Conservation (phyloP, 495 filamentous ascomycete species). For the Talaromyces stipitatus region DNA sequence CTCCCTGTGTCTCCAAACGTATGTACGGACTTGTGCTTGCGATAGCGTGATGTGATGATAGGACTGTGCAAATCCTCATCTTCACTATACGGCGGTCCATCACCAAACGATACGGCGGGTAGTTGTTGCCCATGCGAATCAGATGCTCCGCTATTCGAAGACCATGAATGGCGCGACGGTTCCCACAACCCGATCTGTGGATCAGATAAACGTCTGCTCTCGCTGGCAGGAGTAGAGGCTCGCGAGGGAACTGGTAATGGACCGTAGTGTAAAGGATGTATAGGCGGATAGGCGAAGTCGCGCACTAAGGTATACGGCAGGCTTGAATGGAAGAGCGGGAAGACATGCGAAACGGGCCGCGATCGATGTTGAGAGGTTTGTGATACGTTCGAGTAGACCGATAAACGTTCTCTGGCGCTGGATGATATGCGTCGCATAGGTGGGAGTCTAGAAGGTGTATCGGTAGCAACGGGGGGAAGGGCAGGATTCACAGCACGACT, state of each 20-base stretch:
- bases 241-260: constrained; percentile 76
- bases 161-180: constrained; percentile 41
- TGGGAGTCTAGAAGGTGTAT: constrained; percentile 27
- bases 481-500: constrained; percentile 14
- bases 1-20: constrained; percentile 39
- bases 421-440: constrained; percentile 59
- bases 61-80: constrained; percentile 94
- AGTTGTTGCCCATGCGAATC: constrained; percentile 52
- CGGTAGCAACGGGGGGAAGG: constrained; percentile 34
- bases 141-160: constrained; percentile 39
- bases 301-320: constrained; percentile 85
- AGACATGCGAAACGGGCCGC: constrained; percentile 68
- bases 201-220: constrained; percentile 72
- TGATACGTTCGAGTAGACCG: constrained; percentile 56
- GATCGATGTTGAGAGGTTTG: constrained; percentile 50
- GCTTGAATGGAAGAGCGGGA: constrained; percentile 78
- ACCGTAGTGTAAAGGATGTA: constrained; percentile 88
- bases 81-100: constrained; percentile 90
- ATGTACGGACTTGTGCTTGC: constrained; percentile 71
- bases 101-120: constrained; percentile 77
- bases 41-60: constrained; percentile 68
- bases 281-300: constrained; percentile 85
- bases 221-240: constrained; percentile 78
- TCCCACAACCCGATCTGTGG: constrained; percentile 58
- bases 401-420: constrained; percentile 66